Conservation (phyloP, 1,139 yeast species). For the Yamadazyma aaseri region DNA sequence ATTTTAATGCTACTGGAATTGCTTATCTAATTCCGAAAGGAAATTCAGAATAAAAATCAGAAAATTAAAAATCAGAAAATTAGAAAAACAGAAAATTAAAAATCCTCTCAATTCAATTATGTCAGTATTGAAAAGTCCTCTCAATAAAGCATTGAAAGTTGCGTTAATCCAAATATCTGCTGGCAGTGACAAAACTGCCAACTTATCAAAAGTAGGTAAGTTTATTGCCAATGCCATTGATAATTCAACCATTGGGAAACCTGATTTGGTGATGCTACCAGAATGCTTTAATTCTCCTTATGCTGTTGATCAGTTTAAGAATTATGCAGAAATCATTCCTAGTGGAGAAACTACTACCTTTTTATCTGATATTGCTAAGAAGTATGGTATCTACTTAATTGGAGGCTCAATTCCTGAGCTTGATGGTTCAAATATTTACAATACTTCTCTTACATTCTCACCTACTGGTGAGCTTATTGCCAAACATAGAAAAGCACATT, state of each 20-base stretch:
- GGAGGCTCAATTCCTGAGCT: slow-evolving; percentile 94
- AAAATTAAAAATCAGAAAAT: too few relatives aligned
- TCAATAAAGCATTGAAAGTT: slow-evolving; percentile 46
- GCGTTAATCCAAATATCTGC: slow-evolving; percentile 80
- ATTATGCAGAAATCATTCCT: slow-evolving; percentile 79
- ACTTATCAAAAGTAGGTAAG: slow-evolving; percentile 51
- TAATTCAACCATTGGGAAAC: slow-evolving; percentile 41
- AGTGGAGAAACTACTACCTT: slow-evolving; percentile 65
- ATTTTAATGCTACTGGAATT: too few relatives aligned
- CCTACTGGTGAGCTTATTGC: slow-evolving; percentile 74
- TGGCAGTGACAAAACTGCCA: slow-evolving; percentile 62
- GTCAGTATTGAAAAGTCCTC: slow-evolving; percentile 33
- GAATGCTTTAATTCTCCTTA: slow-evolving; percentile 97
- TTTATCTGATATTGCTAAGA: slow-evolving; percentile 61
- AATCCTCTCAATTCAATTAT: too few relatives aligned
- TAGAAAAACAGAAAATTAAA: too few relatives aligned
- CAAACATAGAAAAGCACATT: slow-evolving; percentile 83
- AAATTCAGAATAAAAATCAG: too few relatives aligned
- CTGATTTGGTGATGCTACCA: slow-evolving; percentile 71
- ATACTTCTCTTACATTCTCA: slow-evolving; percentile 77
- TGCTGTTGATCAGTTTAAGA: slow-evolving; percentile 79
- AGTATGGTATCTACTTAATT: slow-evolving; percentile 59
- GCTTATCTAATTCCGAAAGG: too few relatives aligned
- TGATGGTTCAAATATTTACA: slow-evolving; percentile 60
- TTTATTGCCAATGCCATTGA: slow-evolving; percentile 50